These are phyloP conservation scores for Inga laurina DNA, from an alignment of 306 rosid genomes.

Conservation along the genomic window DNA sequence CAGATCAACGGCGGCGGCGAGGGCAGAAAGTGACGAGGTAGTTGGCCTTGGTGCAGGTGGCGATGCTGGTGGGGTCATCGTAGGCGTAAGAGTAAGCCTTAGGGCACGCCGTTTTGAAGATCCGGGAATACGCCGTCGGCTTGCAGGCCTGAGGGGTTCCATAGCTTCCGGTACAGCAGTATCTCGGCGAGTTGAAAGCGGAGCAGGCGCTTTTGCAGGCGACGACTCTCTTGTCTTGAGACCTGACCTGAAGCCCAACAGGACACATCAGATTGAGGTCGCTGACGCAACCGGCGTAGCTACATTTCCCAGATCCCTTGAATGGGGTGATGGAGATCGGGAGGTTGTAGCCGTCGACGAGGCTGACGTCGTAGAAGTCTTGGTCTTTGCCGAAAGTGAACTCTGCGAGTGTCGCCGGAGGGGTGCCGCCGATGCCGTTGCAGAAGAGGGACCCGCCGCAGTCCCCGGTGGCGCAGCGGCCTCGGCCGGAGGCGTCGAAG, in stretches of 20 bases:
- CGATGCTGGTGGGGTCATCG: constrained; percentile 93
- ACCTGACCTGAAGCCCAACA: constrained; percentile 78
- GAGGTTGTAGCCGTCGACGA: constrained; percentile 88
- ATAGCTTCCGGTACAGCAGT: constrained; percentile 82
- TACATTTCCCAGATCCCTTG: constrained; percentile 81
- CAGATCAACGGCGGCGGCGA: constrained; percentile 6
- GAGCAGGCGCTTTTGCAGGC: constrained; percentile 89
- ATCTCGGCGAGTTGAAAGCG: constrained; percentile 81
- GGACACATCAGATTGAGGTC: constrained; percentile 93
- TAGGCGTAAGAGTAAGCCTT: constrained; percentile 92
- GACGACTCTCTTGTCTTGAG: constrained; percentile 64
- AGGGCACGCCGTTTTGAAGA: constrained; percentile 88
- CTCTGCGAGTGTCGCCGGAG: constrained; percentile 90
- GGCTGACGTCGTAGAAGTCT: constrained; percentile 93
- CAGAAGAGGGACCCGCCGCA: constrained; percentile 92
- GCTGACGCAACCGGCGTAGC: constrained; percentile 85
- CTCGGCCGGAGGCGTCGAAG: constrained; percentile 76
- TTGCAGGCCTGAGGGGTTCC: constrained; percentile 86
- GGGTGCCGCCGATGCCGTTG: constrained; percentile 79
- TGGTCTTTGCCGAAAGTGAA: constrained; percentile 81
- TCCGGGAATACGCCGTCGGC: constrained; percentile 85
- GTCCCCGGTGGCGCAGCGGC: constrained; percentile 90
- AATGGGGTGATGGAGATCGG: constrained; percentile 73
- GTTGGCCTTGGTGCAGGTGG: constrained; percentile 76
- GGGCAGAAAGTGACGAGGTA: constrained; percentile 89